Base-by-base conservation (phyloP, 495 filamentous ascomycete species). In the Penicillium pancosmium region DNA sequence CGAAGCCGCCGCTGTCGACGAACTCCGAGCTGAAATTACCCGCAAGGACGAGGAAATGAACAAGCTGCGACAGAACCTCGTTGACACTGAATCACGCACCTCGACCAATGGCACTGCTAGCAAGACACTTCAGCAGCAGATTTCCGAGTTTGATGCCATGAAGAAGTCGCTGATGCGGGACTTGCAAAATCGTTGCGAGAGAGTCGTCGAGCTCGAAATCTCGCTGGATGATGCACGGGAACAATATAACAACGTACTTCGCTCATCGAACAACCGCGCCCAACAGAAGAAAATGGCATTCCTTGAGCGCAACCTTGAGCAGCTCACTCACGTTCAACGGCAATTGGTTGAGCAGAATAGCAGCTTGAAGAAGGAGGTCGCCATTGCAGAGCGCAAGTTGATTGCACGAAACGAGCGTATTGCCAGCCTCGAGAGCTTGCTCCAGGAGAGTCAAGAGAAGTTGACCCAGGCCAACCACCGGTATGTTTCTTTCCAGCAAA, bases 261-360 rank as follows among this genome's bases (percentile, higher is more conserved):
- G 93, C 33, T 90, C 90, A 18, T 96, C 91, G 54, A 98, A 98
- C 81, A 97, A 95, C 80, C 89, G 93, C 38, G 92, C 93, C 21
- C 94, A 98, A 76, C 94, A 98, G 75, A 98, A 98, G 87, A 98
- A 98, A 84, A 97, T 98, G 91, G 94, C 93, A 7, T 98, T 98
- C 85, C 78, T 98, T 44, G 95, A 98, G 77, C 89, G 94, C 68
- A 98, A 98, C 73, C 85, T 98, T 15, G 94, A 98, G 76, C 95
- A 98, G 75, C 82, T 98, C 41, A 98, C 95, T 0, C 89, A 94
- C 67, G 95, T 98, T 54, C 94, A 98, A 73, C 86, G 94, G 21
- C 95, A 98, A 79, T 84, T 98, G 8, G 94, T 98, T 25, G 94
- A 98, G 75, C 94, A 98, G 74, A 98, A 98, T 73, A 88, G 89